Evolutionary conservation across 2,329 filamentous ascomycete genomes (phyloP), one percentile per base, ranked within the genome.

Genomic region (Neoscytalidium dimidiatum): DNA sequence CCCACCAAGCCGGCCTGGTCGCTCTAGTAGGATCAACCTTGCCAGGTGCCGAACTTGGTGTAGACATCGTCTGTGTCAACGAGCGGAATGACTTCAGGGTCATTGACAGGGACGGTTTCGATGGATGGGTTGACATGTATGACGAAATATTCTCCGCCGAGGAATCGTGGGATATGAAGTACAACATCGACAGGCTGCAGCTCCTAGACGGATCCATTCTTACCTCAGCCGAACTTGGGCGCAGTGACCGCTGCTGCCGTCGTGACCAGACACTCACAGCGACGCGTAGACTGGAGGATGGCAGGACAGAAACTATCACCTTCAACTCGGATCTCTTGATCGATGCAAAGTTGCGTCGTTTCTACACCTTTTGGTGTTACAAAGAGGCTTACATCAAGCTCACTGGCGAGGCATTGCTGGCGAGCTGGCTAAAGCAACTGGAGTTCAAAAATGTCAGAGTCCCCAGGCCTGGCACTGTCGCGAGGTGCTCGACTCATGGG

Each of bases 331-430:
- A 83, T 41, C 63, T 80, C 0, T 66, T 86, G n/a, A 79, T 85
- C 19, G 88, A 90, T 66, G 83, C 79, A 23, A 88, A 88, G 72
- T 79, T 94, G 29, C 83, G 90, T 4, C 83, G 85, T 62, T 94
- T 94, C 73, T 94, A 93, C 74, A 85, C 90, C 0, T 86, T 90
- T 66, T 94, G 91, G 89, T 92, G 89, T 74, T 84, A 92, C 75
- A 88, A 92, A 70, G 91, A 94, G 79, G 88, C 90, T 0, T 94
- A 92, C 74, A 88, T 94, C 76, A 94, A 94, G 84, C 88, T 94
- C 80, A 91, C 90, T 31, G 91, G 91, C 28, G 90, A 94, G 71
- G 91, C 90, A 0, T 81, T 94, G 65, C 81, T 93, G 8, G 91
- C 91, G 0, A 81, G 82, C 3, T 94, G 91, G 91, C 81, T 94